These are phyloP conservation scores for Trifolium subterraneum DNA, from an alignment of 306 rosid genomes.

Conservation along the genomic window DNA sequence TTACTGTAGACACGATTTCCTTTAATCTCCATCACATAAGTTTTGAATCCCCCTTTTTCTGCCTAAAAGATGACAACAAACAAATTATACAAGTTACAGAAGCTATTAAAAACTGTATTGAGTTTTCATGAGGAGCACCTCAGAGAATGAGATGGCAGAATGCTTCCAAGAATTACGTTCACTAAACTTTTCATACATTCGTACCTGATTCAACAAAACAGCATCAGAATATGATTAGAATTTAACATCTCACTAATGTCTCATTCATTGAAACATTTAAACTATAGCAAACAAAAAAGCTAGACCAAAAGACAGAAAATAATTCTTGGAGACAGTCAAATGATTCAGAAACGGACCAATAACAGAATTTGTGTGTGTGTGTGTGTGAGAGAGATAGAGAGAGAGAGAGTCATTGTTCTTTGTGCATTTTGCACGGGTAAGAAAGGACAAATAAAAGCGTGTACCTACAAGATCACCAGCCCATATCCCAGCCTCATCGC, in stretches of 20 bases:
- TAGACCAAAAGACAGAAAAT: not conserved
- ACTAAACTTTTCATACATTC: slow-evolving; percentile 91
- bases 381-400: not conserved
- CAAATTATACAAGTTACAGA: slow-evolving; percentile 36
- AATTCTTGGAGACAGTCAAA: slow-evolving; percentile 7
- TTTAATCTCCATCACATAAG: slow-evolving; percentile 93
- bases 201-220: slow-evolving; percentile 67
- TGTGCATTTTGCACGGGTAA: slow-evolving; percentile 40
- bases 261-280: slow-evolving; percentile 40
- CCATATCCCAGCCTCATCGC: slow-evolving; percentile 99
- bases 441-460: slow-evolving; percentile 68
- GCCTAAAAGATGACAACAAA: slow-evolving; percentile 59
- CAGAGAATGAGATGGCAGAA: slow-evolving; percentile 71
- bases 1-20: slow-evolving; percentile 93
- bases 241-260: slow-evolving; percentile 32
- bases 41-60: slow-evolving; percentile 96
- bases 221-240: slow-evolving; percentile 36
- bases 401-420: not conserved
- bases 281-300: slow-evolving; percentile 20
- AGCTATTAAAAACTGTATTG: slow-evolving; percentile 30
- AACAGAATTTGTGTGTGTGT: slow-evolving; percentile 19
- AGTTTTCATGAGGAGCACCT: slow-evolving; percentile 52
- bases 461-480: slow-evolving; percentile 99
- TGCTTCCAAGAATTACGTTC: slow-evolving; percentile 83
- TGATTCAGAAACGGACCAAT: slow-evolving; percentile 33